Percentiles rank a stretch among this genome's conserved stretches.
These are phyloP conservation scores for Cordyceps cicadae DNA, from an alignment of 2,329 filamentous ascomycete genomes.

Conservation along the genomic window DNA sequence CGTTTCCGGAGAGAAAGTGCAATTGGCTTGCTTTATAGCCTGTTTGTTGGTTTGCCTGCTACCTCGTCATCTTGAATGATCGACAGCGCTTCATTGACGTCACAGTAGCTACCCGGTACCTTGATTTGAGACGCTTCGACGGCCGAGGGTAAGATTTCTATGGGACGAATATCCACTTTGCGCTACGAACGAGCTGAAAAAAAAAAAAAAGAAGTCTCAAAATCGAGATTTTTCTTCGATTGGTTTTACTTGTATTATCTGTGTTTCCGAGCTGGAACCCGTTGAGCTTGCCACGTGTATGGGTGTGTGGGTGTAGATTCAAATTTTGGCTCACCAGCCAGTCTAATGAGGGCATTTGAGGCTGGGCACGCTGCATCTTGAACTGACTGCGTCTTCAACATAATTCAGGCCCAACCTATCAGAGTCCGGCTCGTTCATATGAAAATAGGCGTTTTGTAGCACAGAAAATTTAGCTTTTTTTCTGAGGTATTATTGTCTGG, in stretches of 20 bases:
- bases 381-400: no score
- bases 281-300: no score
- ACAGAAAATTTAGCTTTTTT: no score
- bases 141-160: background rate
- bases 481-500: no score
- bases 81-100: conserved; percentile 7
- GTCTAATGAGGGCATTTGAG: no score
- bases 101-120: background rate
- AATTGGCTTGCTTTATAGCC: background rate
- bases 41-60: background rate
- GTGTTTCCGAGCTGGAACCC: no score
- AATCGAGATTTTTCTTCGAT: background rate
- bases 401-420: no score
- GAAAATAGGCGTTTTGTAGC: no score
- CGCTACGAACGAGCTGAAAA: background rate
- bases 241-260: background rate
- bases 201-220: background rate
- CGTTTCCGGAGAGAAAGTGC: background rate
- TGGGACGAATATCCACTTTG: background rate
- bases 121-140: background rate
- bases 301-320: no score
- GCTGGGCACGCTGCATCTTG: no score
- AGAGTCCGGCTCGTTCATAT: no score
- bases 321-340: no score
- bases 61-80: background rate